Conservation (phyloP, 1,284 basidiomycete genomes). For the Tylopilus sp. region DNA sequence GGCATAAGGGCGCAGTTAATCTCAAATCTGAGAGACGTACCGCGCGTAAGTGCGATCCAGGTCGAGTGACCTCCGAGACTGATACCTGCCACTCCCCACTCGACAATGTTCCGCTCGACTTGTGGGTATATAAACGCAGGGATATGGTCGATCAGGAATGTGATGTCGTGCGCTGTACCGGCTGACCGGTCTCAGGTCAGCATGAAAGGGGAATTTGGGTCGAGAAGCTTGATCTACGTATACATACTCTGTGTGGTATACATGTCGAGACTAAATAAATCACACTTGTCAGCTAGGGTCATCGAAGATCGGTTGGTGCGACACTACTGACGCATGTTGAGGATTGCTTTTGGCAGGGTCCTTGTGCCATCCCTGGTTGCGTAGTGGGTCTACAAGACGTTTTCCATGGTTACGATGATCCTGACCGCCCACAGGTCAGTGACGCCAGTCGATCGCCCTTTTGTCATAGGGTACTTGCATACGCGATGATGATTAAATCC, state of each 20-base stretch:
- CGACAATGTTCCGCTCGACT: constrained; percentile 58
- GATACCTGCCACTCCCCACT: constrained; percentile 70
- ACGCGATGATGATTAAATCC: constrained; percentile 54
- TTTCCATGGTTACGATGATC: constrained; percentile 79
- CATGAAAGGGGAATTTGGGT: neutral
- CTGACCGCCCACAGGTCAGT: constrained; percentile 35
- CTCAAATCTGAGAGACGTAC: constrained; percentile 34
- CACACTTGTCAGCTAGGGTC: constrained; percentile 2
- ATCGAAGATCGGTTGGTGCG: neutral
- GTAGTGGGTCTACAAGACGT: constrained; percentile 47
- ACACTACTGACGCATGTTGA: constrained; percentile 56
- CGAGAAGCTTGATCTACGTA: neutral
- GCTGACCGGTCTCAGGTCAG: constrained; percentile 36
- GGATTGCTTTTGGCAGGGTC: constrained; percentile 48
- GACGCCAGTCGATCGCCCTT: neutral
- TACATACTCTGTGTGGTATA: constrained; percentile 61
- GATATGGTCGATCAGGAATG: constrained; percentile 79
- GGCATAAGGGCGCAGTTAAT: neutral
- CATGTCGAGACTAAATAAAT: constrained; percentile 63
- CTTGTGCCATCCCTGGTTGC: constrained; percentile 57
- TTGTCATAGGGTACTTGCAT: constrained; percentile 39
- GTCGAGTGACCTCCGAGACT: constrained; percentile 77
- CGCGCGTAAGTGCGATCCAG: constrained; percentile 67
- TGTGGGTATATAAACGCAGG: constrained; percentile 74
- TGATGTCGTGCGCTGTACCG: constrained; percentile 75